These are phyloP conservation scores for Epichloe bromicola DNA, from an alignment of 2,329 filamentous ascomycete species.

Conservation along the genomic window DNA sequence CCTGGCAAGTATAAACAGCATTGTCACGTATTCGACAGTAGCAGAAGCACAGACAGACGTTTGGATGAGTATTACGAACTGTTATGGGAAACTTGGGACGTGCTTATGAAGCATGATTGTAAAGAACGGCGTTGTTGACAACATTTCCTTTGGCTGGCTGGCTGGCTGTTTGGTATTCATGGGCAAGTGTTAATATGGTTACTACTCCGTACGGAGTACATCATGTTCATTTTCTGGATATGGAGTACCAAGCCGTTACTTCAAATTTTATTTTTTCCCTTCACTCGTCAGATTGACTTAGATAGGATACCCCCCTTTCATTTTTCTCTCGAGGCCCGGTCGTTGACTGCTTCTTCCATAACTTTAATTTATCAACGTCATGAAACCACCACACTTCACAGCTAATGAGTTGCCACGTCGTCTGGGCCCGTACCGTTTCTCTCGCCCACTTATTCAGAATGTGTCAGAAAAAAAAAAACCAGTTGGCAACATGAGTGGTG, in stretches of 20 bases:
- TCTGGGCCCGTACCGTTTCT: conserved; percentile 40
- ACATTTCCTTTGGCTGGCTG: not conserved
- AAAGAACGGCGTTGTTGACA: conserved; percentile 5
- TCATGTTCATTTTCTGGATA: not conserved
- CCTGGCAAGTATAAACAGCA: conserved; percentile 3
- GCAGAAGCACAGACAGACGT: not conserved
- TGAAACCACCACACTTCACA: not conserved
- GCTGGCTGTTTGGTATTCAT: not conserved
- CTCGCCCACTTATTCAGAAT: conserved; percentile 38
- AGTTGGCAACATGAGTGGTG: not conserved
- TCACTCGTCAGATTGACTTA: conserved; percentile 12
- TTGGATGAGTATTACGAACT: conserved; percentile 2
- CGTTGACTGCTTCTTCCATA: conserved; percentile 3
- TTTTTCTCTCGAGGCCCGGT: conserved; percentile 2
- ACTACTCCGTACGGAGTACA: too few species aligned
- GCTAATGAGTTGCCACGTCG: conserved; percentile 22
- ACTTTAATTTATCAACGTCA: not conserved
- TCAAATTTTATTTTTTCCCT: not conserved
- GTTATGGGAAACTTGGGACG: not conserved
- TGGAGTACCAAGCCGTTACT: conserved; percentile 13
- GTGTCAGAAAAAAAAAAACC: conserved; percentile 6
- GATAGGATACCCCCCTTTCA: conserved; percentile 28
- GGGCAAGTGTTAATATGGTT: not conserved
- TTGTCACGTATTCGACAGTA: not conserved
- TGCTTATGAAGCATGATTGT: conserved; percentile 15